These are phyloP conservation scores for Podila epigama DNA, from an alignment of 192 early-diverging fungal genomes.

Conservation along the genomic window DNA sequence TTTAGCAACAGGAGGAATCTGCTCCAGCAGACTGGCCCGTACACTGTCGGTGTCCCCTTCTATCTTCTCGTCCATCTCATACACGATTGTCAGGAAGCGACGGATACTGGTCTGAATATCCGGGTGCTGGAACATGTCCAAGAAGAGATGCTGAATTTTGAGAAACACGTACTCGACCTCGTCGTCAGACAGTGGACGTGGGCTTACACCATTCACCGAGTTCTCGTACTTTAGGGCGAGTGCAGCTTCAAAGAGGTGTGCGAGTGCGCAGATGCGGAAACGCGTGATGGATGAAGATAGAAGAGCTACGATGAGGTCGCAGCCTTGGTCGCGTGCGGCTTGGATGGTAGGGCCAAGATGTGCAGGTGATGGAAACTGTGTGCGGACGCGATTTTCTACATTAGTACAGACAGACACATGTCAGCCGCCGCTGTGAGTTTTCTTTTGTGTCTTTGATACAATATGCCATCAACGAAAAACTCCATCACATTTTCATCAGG, in stretches of 20 bases:
- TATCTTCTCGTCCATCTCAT: background rate
- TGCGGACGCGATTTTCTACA: slow-evolving; percentile 11
- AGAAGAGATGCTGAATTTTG: slow-evolving; percentile 14
- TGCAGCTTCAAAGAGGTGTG: slow-evolving; percentile 31
- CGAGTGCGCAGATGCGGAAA: slow-evolving; percentile 20
- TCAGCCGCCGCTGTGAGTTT: background rate
- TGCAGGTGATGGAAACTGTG: slow-evolving; percentile 11
- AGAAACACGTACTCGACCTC: slow-evolving; percentile 9
- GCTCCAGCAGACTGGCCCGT: background rate
- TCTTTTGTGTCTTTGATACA: background rate
- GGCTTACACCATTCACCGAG: slow-evolving; percentile 6
- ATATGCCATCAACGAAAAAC: background rate
- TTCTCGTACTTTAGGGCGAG: slow-evolving; percentile 3
- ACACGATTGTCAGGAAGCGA: background rate
- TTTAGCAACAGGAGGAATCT: slow-evolving; percentile 4
- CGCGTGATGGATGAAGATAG: slow-evolving; percentile 7
- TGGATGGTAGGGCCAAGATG: slow-evolving; percentile 2
- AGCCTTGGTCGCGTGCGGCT: background rate
- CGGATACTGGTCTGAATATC: background rate
- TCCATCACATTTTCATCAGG: background rate
- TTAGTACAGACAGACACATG: background rate
- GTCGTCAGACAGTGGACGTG: slow-evolving; percentile 1
- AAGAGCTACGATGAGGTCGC: slow-evolving; percentile 1
- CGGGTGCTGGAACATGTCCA: slow-evolving; percentile 11
- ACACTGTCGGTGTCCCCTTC: background rate